These are phyloP conservation scores for Aspergillus fructus DNA, from an alignment of 2,329 filamentous ascomycete species.

Conservation along the genomic window DNA sequence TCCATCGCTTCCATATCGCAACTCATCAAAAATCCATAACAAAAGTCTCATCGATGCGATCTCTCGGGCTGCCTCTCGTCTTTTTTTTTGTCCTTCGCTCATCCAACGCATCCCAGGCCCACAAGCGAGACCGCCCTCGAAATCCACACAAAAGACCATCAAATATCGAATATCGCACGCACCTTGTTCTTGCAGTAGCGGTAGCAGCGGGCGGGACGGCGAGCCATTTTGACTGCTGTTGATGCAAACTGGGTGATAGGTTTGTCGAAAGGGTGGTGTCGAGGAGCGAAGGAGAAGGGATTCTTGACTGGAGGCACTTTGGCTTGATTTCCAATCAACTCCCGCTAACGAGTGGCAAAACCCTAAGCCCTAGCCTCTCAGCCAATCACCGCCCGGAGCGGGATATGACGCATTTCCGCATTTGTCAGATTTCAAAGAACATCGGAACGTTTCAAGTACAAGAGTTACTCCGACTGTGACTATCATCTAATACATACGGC, in stretches of 20 bases:
- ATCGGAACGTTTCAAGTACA: constrained; percentile 10
- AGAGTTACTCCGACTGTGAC: not conserved
- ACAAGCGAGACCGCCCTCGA: constrained; percentile 28
- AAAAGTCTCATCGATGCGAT: not conserved
- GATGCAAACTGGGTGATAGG: constrained; percentile 44
- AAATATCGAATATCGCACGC: constrained; percentile 43
- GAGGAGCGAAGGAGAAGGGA: constrained; percentile 33
- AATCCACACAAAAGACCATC: constrained; percentile 21
- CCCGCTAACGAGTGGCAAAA: constrained; percentile 41
- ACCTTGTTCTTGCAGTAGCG: constrained; percentile 99
- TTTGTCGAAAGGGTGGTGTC: constrained; percentile 37
- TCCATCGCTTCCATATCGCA: not conserved
- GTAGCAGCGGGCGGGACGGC: constrained; percentile 99
- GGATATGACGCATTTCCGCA: constrained; percentile 15
- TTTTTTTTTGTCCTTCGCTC: constrained; percentile 10
- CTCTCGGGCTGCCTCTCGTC: not conserved
- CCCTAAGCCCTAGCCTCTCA: constrained; percentile 42
- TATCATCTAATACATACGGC: not conserved
- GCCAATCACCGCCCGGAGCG: constrained; percentile 23
- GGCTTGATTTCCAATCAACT: constrained; percentile 46
- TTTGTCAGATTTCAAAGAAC: constrained; percentile 20
- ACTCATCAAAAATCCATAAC: not conserved
- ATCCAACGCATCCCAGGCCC: constrained; percentile 13
- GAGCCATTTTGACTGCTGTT: constrained; percentile 85
- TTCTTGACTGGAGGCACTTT: constrained; percentile 27